These are phyloP conservation scores for Paraphoma sp. DNA, from an alignment of 2,329 filamentous ascomycete genomes.

Conservation along the genomic window DNA sequence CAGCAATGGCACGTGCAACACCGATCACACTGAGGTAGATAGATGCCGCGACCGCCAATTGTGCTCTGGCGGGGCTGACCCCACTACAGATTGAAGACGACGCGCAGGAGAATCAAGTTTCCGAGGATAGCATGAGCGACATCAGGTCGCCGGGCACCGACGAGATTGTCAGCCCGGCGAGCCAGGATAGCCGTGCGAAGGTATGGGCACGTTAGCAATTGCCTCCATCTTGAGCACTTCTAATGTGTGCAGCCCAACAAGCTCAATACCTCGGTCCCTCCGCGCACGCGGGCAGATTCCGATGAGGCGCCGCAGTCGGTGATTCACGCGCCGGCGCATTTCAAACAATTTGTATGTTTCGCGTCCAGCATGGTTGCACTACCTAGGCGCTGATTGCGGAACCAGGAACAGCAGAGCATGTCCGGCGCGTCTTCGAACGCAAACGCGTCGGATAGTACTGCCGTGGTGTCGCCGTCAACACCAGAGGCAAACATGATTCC, in stretches of 20 bases:
- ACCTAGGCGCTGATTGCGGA: conserved; percentile 36
- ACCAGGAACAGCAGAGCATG: conserved; percentile 37
- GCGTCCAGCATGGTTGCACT: conserved; percentile 32
- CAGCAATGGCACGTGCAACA: conserved; percentile 81
- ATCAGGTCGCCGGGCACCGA: conserved; percentile 46
- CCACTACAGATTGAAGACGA: conserved; percentile 73
- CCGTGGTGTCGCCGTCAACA: conserved; percentile 45
- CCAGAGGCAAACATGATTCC: conserved; percentile 48
- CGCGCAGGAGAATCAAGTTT: conserved; percentile 63
- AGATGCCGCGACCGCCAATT: conserved; percentile 4
- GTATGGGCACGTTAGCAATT: conserved; percentile 20
- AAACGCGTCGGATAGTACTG: conserved; percentile 44
- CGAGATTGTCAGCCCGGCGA: conserved; percentile 44
- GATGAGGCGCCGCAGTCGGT: conserved; percentile 86
- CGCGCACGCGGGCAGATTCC: conserved; percentile 57
- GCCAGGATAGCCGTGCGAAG: conserved; percentile 39
- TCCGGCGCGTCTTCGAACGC: conserved; percentile 38
- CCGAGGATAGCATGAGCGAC: conserved; percentile 48
- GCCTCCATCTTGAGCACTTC: background rate
- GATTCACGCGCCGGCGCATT: conserved; percentile 87
- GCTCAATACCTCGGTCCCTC: conserved; percentile 55
- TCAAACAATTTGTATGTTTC: conserved; percentile 73
- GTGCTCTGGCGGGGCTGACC: conserved; percentile 28
- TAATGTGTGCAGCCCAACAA: conserved; percentile 43
- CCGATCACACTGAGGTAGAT: conserved; percentile 74